Percentiles rank a stretch among this genome's conserved stretches.
Evolutionary conservation across 2,329 filamentous ascomycete species (phyloP).

Genomic region (Fusarium tanahbumbuense): DNA sequence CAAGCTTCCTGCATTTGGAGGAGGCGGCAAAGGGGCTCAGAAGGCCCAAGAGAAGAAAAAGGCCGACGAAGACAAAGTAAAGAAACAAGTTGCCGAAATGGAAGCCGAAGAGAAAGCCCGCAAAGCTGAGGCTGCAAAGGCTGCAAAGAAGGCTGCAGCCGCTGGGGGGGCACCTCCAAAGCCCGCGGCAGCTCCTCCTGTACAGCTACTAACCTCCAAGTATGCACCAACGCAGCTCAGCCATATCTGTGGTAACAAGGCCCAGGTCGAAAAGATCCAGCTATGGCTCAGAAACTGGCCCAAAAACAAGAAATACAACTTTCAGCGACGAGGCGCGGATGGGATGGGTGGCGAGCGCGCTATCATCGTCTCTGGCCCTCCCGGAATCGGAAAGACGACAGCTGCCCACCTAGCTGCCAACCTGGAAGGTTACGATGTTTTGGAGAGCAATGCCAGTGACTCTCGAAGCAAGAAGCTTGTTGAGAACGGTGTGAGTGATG

Average conservation of each 20-base stretch:
- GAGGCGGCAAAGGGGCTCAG: constrained; percentile 86
- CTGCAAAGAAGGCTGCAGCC: constrained; percentile 56
- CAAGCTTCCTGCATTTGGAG: constrained; percentile 84
- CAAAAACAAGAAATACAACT: constrained; percentile 80
- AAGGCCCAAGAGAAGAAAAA: constrained; percentile 87
- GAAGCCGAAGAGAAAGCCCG: constrained; percentile 79
- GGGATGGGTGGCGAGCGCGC: constrained; percentile 85
- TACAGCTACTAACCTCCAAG: constrained; percentile 90
- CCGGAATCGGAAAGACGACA: constrained; percentile 97
- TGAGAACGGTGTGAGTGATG: constrained; percentile 86
- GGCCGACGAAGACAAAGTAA: constrained; percentile 85
- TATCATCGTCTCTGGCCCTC: constrained; percentile 95
- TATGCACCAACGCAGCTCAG: constrained; percentile 87
- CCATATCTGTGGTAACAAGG: constrained; percentile 97
- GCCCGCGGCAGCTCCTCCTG: constrained; percentile 60
- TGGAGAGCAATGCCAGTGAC: constrained; percentile 97
- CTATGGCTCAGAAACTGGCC: constrained; percentile 87
- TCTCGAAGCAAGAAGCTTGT: constrained; percentile 96
- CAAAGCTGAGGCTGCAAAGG: constrained; percentile 64
- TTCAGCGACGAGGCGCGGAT: constrained; percentile 85
- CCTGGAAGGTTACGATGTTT: constrained; percentile 89
- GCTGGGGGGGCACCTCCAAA: constrained; percentile 41
- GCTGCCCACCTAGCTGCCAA: constrained; percentile 94
- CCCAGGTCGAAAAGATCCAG: constrained; percentile 88
- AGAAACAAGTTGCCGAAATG: constrained; percentile 84